These are phyloP conservation scores for Aureobasidium sp. DNA, from an alignment of 2,329 filamentous ascomycete genomes.

Conservation along the genomic window DNA sequence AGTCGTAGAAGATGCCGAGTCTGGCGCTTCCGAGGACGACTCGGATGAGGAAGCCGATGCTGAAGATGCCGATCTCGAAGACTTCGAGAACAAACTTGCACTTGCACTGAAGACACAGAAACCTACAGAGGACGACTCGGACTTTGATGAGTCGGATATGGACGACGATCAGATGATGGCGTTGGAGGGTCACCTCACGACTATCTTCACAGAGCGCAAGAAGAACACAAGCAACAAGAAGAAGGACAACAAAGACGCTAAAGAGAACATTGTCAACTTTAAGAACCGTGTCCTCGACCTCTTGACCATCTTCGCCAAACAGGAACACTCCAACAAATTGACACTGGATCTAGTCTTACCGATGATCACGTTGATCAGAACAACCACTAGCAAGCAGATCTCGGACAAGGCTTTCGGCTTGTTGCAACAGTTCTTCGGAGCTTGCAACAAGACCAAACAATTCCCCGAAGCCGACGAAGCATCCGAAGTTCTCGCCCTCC, in stretches of 20 bases:
- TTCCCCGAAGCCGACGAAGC: slow-evolving; percentile 38
- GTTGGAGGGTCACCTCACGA: slow-evolving; percentile 72
- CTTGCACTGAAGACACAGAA: slow-evolving; percentile 62
- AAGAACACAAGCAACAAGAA: slow-evolving; percentile 62
- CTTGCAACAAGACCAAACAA: slow-evolving; percentile 45
- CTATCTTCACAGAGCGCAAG: slow-evolving; percentile 74
- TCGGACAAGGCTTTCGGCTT: slow-evolving; percentile 66
- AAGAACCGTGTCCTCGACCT: slow-evolving; percentile 90
- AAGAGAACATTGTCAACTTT: slow-evolving; percentile 84
- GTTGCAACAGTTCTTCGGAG: slow-evolving; percentile 64
- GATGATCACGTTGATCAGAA: slow-evolving; percentile 66
- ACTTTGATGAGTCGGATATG: slow-evolving; percentile 68
- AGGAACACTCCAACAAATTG: slow-evolving; percentile 61
- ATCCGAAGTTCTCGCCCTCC: slow-evolving; percentile 46
- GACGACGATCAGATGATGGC: slow-evolving; percentile 93
- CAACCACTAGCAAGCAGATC: slow-evolving; percentile 69
- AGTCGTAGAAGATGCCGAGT: slow-evolving; percentile 23
- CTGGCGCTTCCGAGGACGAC: slow-evolving; percentile 17
- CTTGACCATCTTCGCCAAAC: slow-evolving; percentile 75
- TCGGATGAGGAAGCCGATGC: slow-evolving; percentile 28
- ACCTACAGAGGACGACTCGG: slow-evolving; percentile 53
- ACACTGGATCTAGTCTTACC: slow-evolving; percentile 67
- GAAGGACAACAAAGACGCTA: slow-evolving; percentile 80
- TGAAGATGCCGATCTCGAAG: slow-evolving; percentile 48
- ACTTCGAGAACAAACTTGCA: slow-evolving; percentile 69